phyloP scores from a whole-genome alignment of 306 rosid species.

The Malus orientalis region DNA sequence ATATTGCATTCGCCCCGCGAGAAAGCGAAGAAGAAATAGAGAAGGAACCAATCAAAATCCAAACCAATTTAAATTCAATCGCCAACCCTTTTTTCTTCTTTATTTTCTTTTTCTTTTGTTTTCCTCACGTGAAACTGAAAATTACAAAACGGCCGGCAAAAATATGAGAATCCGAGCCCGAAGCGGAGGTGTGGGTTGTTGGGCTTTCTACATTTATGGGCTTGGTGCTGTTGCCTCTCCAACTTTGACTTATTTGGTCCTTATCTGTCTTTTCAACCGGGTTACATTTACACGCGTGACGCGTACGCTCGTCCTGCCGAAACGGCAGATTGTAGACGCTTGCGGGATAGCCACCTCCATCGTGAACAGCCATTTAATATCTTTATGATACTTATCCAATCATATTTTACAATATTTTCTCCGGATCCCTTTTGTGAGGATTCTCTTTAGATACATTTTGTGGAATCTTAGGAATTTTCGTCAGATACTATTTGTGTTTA shows the following conservation, averaged over 20 bases:
- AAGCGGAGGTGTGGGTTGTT: not conserved
- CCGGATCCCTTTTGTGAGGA: rapidly evolving
- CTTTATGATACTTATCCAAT: too few species aligned
- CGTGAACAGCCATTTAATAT: too few species aligned
- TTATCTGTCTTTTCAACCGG: not conserved
- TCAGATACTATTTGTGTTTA: too few species aligned
- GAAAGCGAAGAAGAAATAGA: not conserved
- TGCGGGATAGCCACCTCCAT: not conserved
- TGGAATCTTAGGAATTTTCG: rapidly evolving
- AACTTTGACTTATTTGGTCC: not conserved
- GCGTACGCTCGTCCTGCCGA: not conserved
- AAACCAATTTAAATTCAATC: not conserved
- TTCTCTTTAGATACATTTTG: rapidly evolving
- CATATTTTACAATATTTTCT: too few species aligned
- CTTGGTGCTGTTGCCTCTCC: not conserved
- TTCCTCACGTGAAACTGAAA: not conserved
- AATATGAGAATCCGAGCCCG: conserved; percentile 3
- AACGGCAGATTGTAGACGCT: not conserved
- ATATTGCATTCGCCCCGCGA: not conserved
- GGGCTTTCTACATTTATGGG: not conserved
- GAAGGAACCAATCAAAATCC: not conserved
- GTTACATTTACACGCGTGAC: not conserved
- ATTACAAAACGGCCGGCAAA: conserved; percentile 8
- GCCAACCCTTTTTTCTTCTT: not conserved
- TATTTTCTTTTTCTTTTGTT: too few species aligned